phyloP scores from a whole-genome alignment of 306 rosid species.

The Inga leiocalycina region DNA sequence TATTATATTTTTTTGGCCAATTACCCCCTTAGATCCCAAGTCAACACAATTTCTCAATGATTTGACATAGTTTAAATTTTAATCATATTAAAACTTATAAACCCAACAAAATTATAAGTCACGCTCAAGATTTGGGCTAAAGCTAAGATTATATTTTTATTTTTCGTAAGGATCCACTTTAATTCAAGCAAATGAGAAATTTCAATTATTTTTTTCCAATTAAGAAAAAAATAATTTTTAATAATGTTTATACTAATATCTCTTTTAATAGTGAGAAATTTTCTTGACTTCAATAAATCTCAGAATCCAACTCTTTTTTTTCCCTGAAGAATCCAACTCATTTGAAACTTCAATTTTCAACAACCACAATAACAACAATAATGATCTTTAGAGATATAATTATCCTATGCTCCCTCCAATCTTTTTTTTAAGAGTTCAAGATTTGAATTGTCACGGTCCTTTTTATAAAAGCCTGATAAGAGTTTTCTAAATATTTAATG shows the following conservation, averaged over 20 bases:
- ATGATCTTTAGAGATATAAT: not conserved
- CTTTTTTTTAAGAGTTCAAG: too few species aligned
- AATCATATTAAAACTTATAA: not conserved
- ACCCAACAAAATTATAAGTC: not conserved
- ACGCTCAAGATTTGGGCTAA: not conserved
- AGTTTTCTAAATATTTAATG: too few species aligned
- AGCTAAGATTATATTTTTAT: not conserved
- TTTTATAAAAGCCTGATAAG: too few species aligned
- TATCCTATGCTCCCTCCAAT: not conserved
- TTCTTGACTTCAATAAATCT: not conserved
- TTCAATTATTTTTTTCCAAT: not conserved
- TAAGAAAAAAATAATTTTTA: too few species aligned
- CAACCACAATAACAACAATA: not conserved
- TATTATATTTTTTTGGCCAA: not conserved
- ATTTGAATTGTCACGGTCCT: rapidly evolving
- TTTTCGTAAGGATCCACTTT: not conserved
- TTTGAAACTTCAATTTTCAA: too few species aligned
- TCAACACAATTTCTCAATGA: not conserved
- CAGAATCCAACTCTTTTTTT: not conserved
- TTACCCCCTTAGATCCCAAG: not conserved
- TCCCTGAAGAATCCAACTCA: not conserved
- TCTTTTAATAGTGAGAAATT: too few species aligned
- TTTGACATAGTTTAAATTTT: not conserved
- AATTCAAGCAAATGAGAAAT: not conserved
- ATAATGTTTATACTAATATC: too few species aligned